Evolutionary conservation across 345 rosid species (phyloP).

Genomic region (Durio zibethinus): DNA sequence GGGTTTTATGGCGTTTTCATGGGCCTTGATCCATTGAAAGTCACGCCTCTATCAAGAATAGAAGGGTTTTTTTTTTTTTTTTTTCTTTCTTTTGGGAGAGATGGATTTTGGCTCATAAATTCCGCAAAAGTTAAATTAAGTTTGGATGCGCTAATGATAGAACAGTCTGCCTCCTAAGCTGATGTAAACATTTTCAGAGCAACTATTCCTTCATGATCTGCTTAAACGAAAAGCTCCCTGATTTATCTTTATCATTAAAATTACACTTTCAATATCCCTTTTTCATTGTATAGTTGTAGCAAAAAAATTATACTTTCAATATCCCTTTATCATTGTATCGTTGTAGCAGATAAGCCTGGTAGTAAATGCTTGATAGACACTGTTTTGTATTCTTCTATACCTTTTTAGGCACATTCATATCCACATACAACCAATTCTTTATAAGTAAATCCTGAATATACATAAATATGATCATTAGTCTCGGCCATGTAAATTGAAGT

Average conservation of each 20-base stretch:
- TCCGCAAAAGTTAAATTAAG: slow-evolving; percentile 1
- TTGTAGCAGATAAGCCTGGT: not conserved
- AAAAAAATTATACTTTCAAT: not conserved
- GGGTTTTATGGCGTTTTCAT: not conserved
- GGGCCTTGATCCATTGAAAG: not conserved
- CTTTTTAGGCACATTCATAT: not conserved
- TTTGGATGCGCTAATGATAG: slow-evolving; percentile 1
- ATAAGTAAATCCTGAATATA: too few species aligned
- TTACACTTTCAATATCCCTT: too few species aligned
- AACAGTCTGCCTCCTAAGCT: not conserved
- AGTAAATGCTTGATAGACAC: not conserved
- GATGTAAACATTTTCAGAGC: not conserved
- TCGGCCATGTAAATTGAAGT: too few species aligned
- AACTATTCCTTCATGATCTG: not conserved
- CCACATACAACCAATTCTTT: not conserved
- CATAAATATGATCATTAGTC: too few species aligned
- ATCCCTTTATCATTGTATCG: not conserved
- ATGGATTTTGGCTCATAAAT: not conserved
- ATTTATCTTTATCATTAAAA: not conserved
- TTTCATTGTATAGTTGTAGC: not conserved
- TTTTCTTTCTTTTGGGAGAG: too few species aligned
- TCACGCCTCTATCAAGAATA: not conserved
- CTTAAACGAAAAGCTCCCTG: not conserved
- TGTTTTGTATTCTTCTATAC: not conserved
- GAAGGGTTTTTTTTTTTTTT: not conserved